Evolutionary conservation across 495 filamentous ascomycete genomes (phyloP), one percentile per base, ranked within the genome.

Genomic region (Amphirosellinia nigrospora): DNA sequence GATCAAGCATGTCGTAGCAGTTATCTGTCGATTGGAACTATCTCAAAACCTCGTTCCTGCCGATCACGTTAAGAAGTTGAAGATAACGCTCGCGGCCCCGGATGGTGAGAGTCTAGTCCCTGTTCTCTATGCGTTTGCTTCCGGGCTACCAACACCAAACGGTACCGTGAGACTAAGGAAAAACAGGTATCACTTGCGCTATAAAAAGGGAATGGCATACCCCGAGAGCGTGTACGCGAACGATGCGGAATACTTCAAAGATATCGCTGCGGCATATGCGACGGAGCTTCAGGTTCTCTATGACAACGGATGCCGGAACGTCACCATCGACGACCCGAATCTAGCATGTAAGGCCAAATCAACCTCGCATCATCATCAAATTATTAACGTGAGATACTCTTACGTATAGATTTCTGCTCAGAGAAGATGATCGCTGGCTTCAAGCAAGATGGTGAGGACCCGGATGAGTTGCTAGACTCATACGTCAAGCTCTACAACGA

Each of bases 401-500:
- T 8, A 34, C 72, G 23, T 28, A 39, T 43, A 90, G 89, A 91
- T 75, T 91, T 91, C 80, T 91, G 88, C 74, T 89, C 88, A 48
- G 86, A 90, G 58, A 88, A 89, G 75, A 90, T 91, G 87, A 78
- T 91, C 7, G 79, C 78, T 9, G 89, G 88, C 30, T 91, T 88
- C 82, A 84, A 87, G 73, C 80, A 77, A 10, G 89, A 90, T 69
- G 74, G 82, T 78, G 78, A 85, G 81, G 79, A 86, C 79, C 60
- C 87, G n/a, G 87, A 90, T 21, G 82, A 83, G 59, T 82, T 89
- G 62, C 83, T 92, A 48, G 86, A 90, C 73, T 85, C 86, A 55
- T 92, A 91, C 79, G 88, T 92, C 79, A 84, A 85, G 75, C 81
- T 89, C 75, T 91, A 92, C 84, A 92, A 92, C 73, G 86, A 88